Conservation (phyloP, 129 eudicot species). For the Saposhnikovia divaricata region DNA sequence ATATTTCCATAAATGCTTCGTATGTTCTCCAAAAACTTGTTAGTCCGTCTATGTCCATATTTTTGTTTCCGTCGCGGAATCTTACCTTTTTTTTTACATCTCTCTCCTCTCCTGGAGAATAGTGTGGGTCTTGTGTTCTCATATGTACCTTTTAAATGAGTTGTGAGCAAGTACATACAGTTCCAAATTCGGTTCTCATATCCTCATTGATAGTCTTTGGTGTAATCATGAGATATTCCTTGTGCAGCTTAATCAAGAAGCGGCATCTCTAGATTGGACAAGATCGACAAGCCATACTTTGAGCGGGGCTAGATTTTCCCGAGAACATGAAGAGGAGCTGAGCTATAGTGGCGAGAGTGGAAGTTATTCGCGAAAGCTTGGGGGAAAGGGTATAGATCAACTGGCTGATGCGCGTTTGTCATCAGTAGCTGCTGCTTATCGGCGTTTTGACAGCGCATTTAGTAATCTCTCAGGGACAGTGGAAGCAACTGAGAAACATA, state of each 20-base stretch:
- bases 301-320: conserved; percentile 32
- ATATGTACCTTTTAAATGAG: too few relatives aligned
- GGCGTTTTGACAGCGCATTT: conserved; percentile 49
- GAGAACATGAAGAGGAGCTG: conserved; percentile 33
- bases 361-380: conserved; percentile 54
- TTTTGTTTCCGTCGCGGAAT: background rate
- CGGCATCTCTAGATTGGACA: conserved; percentile 80
- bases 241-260: conserved; percentile 79
- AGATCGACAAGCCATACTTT: conserved; percentile 63
- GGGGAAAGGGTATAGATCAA: conserved; percentile 40
- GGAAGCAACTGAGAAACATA: conserved; percentile 25
- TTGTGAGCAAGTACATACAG: background rate
- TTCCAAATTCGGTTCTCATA: background rate
- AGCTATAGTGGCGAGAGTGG: conserved; percentile 12
- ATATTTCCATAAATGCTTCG: background rate
- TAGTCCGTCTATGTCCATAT: background rate
- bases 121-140: background rate
- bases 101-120: background rate
- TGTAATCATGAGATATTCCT: background rate
- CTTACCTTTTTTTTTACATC: background rate
- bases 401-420: conserved; percentile 59
- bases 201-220: background rate
- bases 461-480: conserved; percentile 20
- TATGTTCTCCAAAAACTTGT: background rate
- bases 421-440: conserved; percentile 83